Conservation (phyloP, 2,329 filamentous ascomycete genomes). For the Ceratocystis harringtonii region DNA sequence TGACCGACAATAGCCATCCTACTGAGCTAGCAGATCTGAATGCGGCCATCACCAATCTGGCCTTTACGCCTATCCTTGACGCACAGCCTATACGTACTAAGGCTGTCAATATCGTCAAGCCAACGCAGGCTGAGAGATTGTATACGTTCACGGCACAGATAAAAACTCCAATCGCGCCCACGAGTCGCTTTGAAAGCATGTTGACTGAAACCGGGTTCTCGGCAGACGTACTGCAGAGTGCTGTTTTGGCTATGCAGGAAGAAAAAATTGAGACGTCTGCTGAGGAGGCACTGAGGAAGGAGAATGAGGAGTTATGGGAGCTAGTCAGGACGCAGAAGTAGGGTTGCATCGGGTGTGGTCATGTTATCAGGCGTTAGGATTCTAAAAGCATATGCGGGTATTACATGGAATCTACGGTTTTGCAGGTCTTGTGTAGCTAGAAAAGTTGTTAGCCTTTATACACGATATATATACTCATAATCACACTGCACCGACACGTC, state of each 20-base stretch:
- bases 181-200: slow-evolving; percentile 33
- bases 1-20: slow-evolving; percentile 52
- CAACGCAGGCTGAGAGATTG: slow-evolving; percentile 49
- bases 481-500: too few relatives aligned
- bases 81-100: slow-evolving; percentile 6
- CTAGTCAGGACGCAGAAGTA: slow-evolving; percentile 27
- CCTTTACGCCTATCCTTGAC: slow-evolving; percentile 47
- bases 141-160: slow-evolving; percentile 55
- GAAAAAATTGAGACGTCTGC: slow-evolving; percentile 10
- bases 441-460: background rate
- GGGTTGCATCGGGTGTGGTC: slow-evolving; percentile 18
- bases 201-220: slow-evolving; percentile 35
- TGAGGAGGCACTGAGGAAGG: slow-evolving; percentile 16
- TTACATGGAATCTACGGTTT: background rate
- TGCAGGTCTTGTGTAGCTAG: background rate
- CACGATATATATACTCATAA: background rate
- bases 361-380: background rate
- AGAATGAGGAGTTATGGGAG: slow-evolving; percentile 28
- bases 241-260: slow-evolving; percentile 26
- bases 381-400: background rate
- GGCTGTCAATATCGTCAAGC: slow-evolving; percentile 57
- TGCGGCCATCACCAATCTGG: slow-evolving; percentile 66
- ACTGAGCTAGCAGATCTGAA: slow-evolving; percentile 57
- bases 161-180: slow-evolving; percentile 24
- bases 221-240: slow-evolving; percentile 33